Conservation (phyloP, 352 stramenopile species). For the Phytopythium helicoides region DNA sequence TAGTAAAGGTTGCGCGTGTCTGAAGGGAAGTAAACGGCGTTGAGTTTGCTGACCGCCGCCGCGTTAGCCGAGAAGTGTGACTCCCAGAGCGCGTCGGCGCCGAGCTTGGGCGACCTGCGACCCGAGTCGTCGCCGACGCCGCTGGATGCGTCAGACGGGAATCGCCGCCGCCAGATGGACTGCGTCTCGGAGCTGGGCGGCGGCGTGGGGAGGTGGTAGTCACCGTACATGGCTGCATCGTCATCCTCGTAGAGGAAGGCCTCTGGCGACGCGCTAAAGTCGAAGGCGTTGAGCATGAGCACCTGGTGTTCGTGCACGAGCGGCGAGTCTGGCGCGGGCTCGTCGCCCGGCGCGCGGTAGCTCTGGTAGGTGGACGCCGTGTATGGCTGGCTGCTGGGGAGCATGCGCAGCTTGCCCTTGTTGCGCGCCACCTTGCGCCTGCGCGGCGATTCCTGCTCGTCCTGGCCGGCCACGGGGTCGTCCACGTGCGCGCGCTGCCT, state of each 20-base stretch:
- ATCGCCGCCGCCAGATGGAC: constrained; percentile 35
- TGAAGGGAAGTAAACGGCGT: not conserved
- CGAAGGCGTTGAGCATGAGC: constrained; percentile 44
- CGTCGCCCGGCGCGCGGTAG: constrained; percentile 13
- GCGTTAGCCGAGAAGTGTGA: constrained; percentile 2
- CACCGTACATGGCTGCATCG: not conserved
- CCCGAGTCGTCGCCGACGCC: constrained; percentile 4
- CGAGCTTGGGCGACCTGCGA: constrained; percentile 28
- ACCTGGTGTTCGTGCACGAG: constrained; percentile 13
- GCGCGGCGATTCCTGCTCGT: constrained; percentile 21
- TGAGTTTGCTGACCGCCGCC: not conserved
- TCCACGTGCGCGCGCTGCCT: constrained; percentile 12
- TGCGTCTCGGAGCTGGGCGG: constrained; percentile 1
- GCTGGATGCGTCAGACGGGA: constrained; percentile 4
- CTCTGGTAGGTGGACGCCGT: constrained; percentile 10
- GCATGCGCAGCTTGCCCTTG: not conserved
- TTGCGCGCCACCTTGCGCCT: constrained; percentile 30
- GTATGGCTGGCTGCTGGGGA: not conserved
- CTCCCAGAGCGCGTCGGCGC: constrained; percentile 40
- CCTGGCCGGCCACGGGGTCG: constrained; percentile 15
- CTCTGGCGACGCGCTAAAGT: constrained; percentile 40
- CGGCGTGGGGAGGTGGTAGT: constrained; percentile 1
- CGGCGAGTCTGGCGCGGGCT: constrained; percentile 18
- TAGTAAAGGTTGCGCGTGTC: constrained; percentile 2
- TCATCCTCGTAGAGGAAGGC: constrained; percentile 22